Base-by-base conservation (phyloP, 2,329 filamentous ascomycete species). In the Cladosporium sp. region DNA sequence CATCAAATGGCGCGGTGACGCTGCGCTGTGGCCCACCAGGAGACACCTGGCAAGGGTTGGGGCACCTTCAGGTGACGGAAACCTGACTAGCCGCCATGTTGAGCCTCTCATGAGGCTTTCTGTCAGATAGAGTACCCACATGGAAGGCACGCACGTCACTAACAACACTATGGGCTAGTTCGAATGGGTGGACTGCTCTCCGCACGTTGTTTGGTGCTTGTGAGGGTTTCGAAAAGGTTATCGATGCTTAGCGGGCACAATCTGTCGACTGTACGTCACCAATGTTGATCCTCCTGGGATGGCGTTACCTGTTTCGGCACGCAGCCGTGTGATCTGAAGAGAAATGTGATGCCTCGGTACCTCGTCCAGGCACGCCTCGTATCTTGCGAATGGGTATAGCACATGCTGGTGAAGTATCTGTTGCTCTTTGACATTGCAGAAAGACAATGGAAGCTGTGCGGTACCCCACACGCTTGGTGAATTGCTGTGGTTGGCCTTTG, bases 171-270 rank as follows among this genome's bases (percentile, higher is more conserved):
- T 14, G 16, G 39, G 30, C 28, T 34, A 53, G 43, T 14, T 21
- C 14, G 8, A 26, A 21, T 28, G 34, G 48, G 58, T 61, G 58
- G 5, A 32, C 13, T 23, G 28, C 34, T 61, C 58, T 51, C 58
- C 28, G 28, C 57, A 46, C 30, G 46, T 36, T 48, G 23, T 51
- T 25, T 61, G 58, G 46, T 49, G 58, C 30, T 61, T 61, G 34
- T 61, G 58, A 46, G 58, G 58, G 36, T 61, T 46, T 61, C 26
- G 30, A 21, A 49, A 61, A 61, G 58, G 43, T 36, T 61, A 61
- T 51, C 43, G 58, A 51, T 53, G 58, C 58, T 61, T 61, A 30
- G 43, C 58, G 43, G 36, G 30, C 30, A 32, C 39, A n/a, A 60
- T 57, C 54, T 36, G 54, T 57, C 54, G 30, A 23, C 14, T 39